Conservation (phyloP, 2,329 filamentous ascomycete species). For the Cladosporium phlei region DNA sequence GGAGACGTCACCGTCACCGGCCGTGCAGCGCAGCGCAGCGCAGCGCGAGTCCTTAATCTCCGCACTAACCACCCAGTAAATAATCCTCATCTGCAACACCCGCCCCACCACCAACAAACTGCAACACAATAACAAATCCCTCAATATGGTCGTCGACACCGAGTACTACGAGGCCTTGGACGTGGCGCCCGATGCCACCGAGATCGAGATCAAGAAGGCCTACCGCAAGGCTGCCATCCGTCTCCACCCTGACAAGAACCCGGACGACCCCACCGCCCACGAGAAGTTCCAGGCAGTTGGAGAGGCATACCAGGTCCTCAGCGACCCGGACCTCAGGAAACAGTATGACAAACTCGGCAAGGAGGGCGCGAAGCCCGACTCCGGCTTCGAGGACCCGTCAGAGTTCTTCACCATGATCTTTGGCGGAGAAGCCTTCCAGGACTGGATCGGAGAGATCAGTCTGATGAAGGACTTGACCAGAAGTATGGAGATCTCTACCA, state of each 20-base stretch:
- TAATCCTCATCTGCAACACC: not conserved
- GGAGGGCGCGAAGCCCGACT: constrained; percentile 82
- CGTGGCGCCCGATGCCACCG: constrained; percentile 72
- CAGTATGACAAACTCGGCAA: constrained; percentile 98
- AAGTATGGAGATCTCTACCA: constrained; percentile 96
- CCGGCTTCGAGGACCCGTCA: constrained; percentile 88
- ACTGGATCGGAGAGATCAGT: constrained; percentile 97
- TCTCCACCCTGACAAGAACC: constrained; percentile 97
- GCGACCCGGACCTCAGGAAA: constrained; percentile 77
- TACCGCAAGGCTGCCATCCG: constrained; percentile 89
- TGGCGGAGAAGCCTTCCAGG: constrained; percentile 88
- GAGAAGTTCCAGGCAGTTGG: constrained; percentile 84
- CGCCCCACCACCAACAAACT: not conserved
- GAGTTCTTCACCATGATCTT: constrained; percentile 99
- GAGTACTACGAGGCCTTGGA: constrained; percentile 87
- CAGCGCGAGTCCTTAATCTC: not conserved
- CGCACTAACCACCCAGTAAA: constrained; percentile 8
- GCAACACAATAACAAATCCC: not conserved
- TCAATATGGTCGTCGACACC: constrained; percentile 84
- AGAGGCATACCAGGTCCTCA: constrained; percentile 75
- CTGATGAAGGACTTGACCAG: constrained; percentile 98
- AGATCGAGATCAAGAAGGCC: constrained; percentile 96
- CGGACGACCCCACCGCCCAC: constrained; percentile 88
- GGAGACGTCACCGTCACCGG: constrained; percentile 2
- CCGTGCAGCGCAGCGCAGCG: too few species aligned